Evolutionary conservation across 805 yeast genomes (phyloP), one percentile per base, ranked within the genome.

Genomic region (Ogataea ramenticola): DNA sequence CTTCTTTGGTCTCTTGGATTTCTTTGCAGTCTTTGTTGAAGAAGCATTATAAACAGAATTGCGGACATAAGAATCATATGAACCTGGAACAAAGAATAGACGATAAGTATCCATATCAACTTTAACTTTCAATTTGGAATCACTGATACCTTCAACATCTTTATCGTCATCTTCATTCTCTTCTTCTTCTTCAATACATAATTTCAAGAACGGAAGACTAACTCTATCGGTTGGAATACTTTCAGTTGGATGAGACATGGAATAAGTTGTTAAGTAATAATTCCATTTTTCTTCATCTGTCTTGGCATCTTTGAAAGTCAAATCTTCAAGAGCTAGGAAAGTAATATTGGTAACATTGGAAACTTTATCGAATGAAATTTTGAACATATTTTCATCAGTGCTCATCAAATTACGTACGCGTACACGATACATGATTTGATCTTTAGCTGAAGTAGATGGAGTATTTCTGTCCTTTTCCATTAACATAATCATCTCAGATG

Each of bases 211-310:
- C 22, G 98, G 98, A 62, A 87, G 71, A 49, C 76, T 75, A 44
- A 93, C 75, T 51, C 79, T 80, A 36, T 84, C 80, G 17, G 86
- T 78, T 16, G 88, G 81, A 16, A 93, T 84, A 27, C 98, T 98
- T 63, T 93, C 99, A 2, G 99, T 93, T 33, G 99, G 98, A 56
- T 88, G 95, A 3, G 96, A 84, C 86, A 93, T 84, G 36, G 90
- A 77, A 62, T 85, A 93, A 36, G 95, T 86, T 0, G 98, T 91
- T 41, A 93, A 75, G 59, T 93, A 93, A 67, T 93, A 91, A 60
- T 88, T 90, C 85, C 96, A 93, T 55, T 77, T 78, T 50, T 87
- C 95, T 53, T 86, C 91, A 3, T 80, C 77, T 20, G 80, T 75
- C 52, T 72, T 70, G 11, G 75, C 71, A 50, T 86, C 86, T 46